A percentile compares a stretch with the other conserved stretches of the same genome.
Conservation (phyloP, 345 rosid species). For the Citrus australasica region DNA sequence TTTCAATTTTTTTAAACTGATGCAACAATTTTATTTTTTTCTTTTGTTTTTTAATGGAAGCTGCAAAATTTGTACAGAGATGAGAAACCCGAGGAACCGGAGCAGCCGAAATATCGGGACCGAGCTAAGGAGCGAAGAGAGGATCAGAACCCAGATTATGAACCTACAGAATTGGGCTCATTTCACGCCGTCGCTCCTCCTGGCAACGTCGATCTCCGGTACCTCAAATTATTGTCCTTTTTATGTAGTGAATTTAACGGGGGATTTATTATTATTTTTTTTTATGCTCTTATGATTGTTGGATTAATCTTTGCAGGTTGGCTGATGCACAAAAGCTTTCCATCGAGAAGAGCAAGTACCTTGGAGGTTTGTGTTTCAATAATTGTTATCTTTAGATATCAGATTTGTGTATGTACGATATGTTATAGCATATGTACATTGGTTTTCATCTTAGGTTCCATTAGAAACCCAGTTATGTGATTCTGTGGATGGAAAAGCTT, state of each 20-base stretch:
- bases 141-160: constrained; percentile 96
- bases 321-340: constrained; percentile 84
- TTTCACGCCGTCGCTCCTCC: constrained; percentile 99
- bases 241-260: not conserved
- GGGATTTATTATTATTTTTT: not conserved
- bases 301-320: constrained; percentile 28
- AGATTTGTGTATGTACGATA: not conserved
- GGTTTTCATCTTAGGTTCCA: not conserved
- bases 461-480: not conserved
- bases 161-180: constrained; percentile 72
- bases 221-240: not conserved
- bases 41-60: not conserved
- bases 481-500: not conserved
- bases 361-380: constrained; percentile 68
- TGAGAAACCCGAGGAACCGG: constrained; percentile 85
- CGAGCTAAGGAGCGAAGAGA: constrained; percentile 97
- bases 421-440: not conserved
- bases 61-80: constrained; percentile 45
- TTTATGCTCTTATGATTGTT: not conserved
- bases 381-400: not conserved
- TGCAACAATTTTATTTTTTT: not conserved
- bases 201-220: constrained; percentile 71
- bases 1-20: not conserved
- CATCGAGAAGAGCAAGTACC: constrained; percentile 98
- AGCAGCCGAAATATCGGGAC: constrained; percentile 74